Base-by-base conservation (phyloP, 2,329 filamentous ascomycete species). In the Bisporella sp. region DNA sequence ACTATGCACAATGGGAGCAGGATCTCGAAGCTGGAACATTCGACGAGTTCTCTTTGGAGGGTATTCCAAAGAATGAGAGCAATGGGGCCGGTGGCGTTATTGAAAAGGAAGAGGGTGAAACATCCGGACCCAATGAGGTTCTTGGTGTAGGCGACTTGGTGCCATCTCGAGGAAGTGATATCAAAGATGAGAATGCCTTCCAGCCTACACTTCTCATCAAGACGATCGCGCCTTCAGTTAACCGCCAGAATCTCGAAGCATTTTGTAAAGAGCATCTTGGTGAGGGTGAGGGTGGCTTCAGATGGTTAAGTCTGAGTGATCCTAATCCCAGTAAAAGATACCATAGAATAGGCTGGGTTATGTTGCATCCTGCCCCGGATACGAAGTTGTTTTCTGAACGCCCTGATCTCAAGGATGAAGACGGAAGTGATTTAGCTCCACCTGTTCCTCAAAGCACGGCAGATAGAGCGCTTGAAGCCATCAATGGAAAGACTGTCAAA, bases 271-370 rank as follows among this genome's bases (percentile, higher is more conserved):
- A 96, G 67, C 87, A 96, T 65, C 79, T 97, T 4, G 91, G 92
- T 11, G 91, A 96, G 62, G 85, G 84, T 44, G 85, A 93, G 57
- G 91, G 91, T 47, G 92, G 92, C 2, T 96, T 93, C 73, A 95
- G 92, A 65, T 97, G 92, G 84, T 76, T 99, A 5, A 97, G 92
- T 33, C 77, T 99, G 46, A 96, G 91, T 59, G 93, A 99, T 62
- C 93, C 93, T 0, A 99, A 99, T 64, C 93, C 93, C 1, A 86
- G 89, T 62, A 99, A 99, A 72, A 87, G 95, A 56, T 99, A 91
- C 64, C 93, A 99, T 66, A 85, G 93, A 28, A 97, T 99, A 68
- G 93, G 93, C 28, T 99, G 95, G 92, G 95, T 99, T 54, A 93
- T 97, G 78, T 77, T 99, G 7, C 87, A 97, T 62, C 86, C 89